phyloP scores from a whole-genome alignment of 1,284 basidiomycete genomes.

The Rhizoctonia solani region DNA sequence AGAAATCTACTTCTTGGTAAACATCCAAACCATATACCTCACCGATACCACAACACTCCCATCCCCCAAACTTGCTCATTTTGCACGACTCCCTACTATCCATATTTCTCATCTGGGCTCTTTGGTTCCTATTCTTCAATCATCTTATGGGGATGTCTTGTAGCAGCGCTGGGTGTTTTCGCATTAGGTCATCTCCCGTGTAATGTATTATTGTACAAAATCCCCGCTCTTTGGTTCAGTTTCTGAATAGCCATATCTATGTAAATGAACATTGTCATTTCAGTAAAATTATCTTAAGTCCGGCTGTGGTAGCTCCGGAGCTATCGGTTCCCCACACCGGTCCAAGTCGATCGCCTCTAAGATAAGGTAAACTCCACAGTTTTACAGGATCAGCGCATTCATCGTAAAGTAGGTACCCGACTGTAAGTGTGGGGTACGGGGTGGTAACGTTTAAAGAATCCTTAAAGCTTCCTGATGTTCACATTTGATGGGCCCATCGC shows the following conservation, averaged over 20 bases:
- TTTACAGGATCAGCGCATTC: conserved; percentile 14
- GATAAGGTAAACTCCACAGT: conserved; percentile 1
- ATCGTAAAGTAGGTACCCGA: conserved; percentile 3
- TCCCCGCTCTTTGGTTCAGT: conserved; percentile 17
- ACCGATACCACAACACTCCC: conserved; percentile 25
- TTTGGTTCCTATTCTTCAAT: not conserved
- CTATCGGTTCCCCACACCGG: conserved; percentile 34
- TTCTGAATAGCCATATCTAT: conserved; percentile 27
- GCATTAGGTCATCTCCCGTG: conserved; percentile 25
- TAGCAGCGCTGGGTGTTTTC: conserved; percentile 11
- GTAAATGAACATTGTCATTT: not conserved
- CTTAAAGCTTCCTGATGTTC: conserved; percentile 24
- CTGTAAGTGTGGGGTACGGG: conserved; percentile 25
- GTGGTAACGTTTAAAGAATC: conserved; percentile 21
- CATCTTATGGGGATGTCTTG: conserved; percentile 8
- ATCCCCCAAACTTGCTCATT: conserved; percentile 26
- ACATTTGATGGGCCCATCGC: conserved; percentile 52
- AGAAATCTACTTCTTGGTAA: not conserved
- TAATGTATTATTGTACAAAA: conserved; percentile 32
- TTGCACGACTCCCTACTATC: not conserved
- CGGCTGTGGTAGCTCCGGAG: too few relatives aligned
- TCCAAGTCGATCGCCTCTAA: conserved; percentile 21
- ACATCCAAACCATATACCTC: conserved; percentile 6
- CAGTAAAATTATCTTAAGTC: too few relatives aligned
- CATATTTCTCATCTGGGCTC: not conserved